These are phyloP conservation scores for Gliomastix tumulicola DNA, from an alignment of 2,329 filamentous ascomycete genomes.

Conservation along the genomic window DNA sequence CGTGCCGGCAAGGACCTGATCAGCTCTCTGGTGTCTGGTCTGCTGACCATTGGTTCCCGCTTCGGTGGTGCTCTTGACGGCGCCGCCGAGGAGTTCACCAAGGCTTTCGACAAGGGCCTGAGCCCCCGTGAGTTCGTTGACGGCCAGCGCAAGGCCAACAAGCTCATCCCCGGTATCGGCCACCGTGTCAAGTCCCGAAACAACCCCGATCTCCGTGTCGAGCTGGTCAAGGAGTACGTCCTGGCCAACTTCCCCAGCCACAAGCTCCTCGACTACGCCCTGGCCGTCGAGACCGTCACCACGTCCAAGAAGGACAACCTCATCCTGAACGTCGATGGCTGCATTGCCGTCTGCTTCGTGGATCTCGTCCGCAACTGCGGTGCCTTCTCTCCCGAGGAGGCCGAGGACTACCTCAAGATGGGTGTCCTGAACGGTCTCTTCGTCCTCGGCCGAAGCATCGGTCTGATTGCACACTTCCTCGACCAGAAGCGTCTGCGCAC, in stretches of 20 bases:
- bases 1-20: slow-evolving; percentile 99
- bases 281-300: slow-evolving; percentile 95
- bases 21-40: slow-evolving; percentile 89
- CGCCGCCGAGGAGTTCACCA: slow-evolving; percentile 96
- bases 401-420: slow-evolving; percentile 98
- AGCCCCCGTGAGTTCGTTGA: slow-evolving; percentile 99
- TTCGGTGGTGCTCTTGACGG: slow-evolving; percentile 98
- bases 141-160: slow-evolving; percentile 99
- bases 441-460: slow-evolving; percentile 92
- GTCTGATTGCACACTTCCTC: slow-evolving; percentile 98
- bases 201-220: slow-evolving; percentile 99
- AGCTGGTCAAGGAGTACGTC: slow-evolving; percentile 99
- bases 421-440: slow-evolving; percentile 99
- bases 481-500: slow-evolving; percentile 99
- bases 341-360: slow-evolving; percentile 97
- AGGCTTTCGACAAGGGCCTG: slow-evolving; percentile 95
- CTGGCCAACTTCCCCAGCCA: slow-evolving; percentile 94
- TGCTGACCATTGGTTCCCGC: slow-evolving; percentile 94
- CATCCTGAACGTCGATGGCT: slow-evolving; percentile 98
- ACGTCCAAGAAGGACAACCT: slow-evolving; percentile 99
- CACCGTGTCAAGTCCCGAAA: slow-evolving; percentile 99
- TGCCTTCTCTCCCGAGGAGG: slow-evolving; percentile 92
- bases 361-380: slow-evolving; percentile 96
- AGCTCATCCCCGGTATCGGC: slow-evolving; percentile 98
- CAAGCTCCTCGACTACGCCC: slow-evolving; percentile 97